A percentile compares a stretch with the other conserved stretches of the same genome.
Conservation (phyloP, 2,329 filamentous ascomycete genomes). For the Blastomyces percursus region DNA sequence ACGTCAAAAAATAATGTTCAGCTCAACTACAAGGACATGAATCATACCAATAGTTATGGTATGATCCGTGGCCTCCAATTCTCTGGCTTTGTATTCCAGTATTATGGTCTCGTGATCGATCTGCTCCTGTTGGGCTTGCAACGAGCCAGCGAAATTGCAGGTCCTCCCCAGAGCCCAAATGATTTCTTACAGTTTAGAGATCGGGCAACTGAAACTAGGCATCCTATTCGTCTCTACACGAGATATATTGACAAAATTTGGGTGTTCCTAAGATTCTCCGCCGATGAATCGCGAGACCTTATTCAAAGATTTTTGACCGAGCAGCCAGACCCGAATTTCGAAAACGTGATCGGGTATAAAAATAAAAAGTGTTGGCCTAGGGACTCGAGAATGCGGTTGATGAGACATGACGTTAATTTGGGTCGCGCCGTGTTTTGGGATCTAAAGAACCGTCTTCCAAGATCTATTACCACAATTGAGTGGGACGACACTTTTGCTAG, state of each 20-base stretch:
- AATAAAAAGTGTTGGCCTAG: slow-evolving; percentile 99
- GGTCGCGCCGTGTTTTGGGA: slow-evolving; percentile 98
- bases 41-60: slow-evolving; percentile 96
- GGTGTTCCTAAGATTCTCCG: slow-evolving; percentile 90
- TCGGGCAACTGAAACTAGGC: slow-evolving; percentile 77
- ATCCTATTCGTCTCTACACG: slow-evolving; percentile 95
- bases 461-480: slow-evolving; percentile 92
- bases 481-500: slow-evolving; percentile 99
- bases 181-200: slow-evolving; percentile 97
- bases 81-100: slow-evolving; percentile 97
- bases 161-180: slow-evolving; percentile 84
- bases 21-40: slow-evolving; percentile 99
- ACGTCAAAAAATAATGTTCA: slow-evolving; percentile 99
- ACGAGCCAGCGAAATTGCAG: slow-evolving; percentile 94
- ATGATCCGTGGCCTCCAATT: slow-evolving; percentile 98
- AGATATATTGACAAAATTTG: slow-evolving; percentile 97
- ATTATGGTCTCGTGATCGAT: slow-evolving; percentile 92
- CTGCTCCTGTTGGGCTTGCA: slow-evolving; percentile 83
- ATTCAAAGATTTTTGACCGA: slow-evolving; percentile 98
- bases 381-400: slow-evolving; percentile 93
- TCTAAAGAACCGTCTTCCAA: slow-evolving; percentile 87
- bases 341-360: slow-evolving; percentile 97
- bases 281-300: slow-evolving; percentile 86
- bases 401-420: slow-evolving; percentile 97
- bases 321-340: slow-evolving; percentile 96